phyloP scores from a whole-genome alignment of 1,284 basidiomycete species.

The Ustilago shanxiensis region DNA sequence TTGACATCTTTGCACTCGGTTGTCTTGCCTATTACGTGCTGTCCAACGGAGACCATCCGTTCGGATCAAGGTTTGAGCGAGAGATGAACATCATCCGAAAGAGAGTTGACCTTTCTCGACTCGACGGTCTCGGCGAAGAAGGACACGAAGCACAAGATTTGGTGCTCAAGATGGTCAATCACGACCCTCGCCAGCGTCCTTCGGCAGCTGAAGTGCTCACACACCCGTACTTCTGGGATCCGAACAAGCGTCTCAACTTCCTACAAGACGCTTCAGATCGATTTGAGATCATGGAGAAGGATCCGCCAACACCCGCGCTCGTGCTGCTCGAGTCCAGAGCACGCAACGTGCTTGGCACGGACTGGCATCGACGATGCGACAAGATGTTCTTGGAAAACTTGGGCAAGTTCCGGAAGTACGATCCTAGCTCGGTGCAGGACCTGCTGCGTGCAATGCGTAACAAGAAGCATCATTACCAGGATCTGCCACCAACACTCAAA shows the following conservation, averaged over 20 bases:
- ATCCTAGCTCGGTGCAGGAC: conserved; percentile 89
- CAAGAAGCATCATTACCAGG: conserved; percentile 99
- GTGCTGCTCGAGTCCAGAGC: conserved; percentile 78
- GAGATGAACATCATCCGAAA: conserved; percentile 68
- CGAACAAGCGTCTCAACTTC: conserved; percentile 86
- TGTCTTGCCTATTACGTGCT: conserved; percentile 68
- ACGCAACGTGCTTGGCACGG: conserved; percentile 71
- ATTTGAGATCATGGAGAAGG: conserved; percentile 90
- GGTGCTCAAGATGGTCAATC: conserved; percentile 60
- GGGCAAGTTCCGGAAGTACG: conserved; percentile 95
- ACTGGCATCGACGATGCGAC: conserved; percentile 90
- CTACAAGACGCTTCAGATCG: conserved; percentile 96
- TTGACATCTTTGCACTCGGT: conserved; percentile 69
- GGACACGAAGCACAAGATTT: conserved; percentile 67
- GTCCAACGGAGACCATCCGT: conserved; percentile 67
- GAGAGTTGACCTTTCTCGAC: conserved; percentile 50
- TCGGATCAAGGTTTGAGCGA: conserved; percentile 67
- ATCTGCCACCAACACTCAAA: conserved; percentile 89
- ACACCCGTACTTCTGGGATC: conserved; percentile 97
- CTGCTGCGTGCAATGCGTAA: conserved; percentile 91
- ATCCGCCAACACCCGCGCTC: conserved; percentile 84
- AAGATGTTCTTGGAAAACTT: conserved; percentile 90
- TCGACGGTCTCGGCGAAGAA: conserved; percentile 65
- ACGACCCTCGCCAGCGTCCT: conserved; percentile 75
- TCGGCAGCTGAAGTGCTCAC: conserved; percentile 86